Base-by-base conservation (phyloP, 2,329 filamentous ascomycete species). In the Colletotrichum spinosum region DNA sequence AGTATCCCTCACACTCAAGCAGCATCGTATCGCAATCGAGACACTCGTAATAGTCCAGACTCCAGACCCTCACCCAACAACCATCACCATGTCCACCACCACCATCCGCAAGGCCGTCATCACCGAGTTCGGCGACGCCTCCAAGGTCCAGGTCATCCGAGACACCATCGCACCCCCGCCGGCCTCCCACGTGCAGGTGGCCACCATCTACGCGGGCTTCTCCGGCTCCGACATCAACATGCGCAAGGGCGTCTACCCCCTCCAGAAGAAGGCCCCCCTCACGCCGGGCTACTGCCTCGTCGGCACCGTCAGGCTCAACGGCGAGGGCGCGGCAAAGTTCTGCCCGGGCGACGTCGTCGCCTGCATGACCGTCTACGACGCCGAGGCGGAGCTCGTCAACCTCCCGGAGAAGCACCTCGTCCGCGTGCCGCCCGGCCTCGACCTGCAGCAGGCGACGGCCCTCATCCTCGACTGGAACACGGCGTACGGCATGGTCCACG, bases 281-380 rank as follows among this genome's bases (percentile, higher is more conserved):
- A 84, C 80, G 0, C 82, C 83, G 0, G 83, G 83, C 51, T 85
- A 85, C 73, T 80, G 75, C 68, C 77, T 83, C 37, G 75, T 81
- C 65, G 83, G 83, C 38, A 75, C 73, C 13, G 79, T 84, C 49
- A 72, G 70, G 60, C 60, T 69, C 25, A 77, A 76, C 66, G 82
- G 82, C 1, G 54, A 72, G n/a, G 74, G 72, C n/a, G 71, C 73
- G 46, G 65, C 69, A 34, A 70, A 58, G n/a, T 77, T 79, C 66
- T 42, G 64, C 8, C 57, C 67, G 6, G 80, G 79, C 15, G 75
- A 77, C 35, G 50, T 75, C 35, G 79, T 81, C 2, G 71, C 72
- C 12, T 72, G 74, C 8, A 45, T 82, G 12, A 80, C 76, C 6
- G 72, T 76, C 13, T 81, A 81, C 71, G 79, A 80, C 67, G 72